Percentiles rank a stretch among this genome's conserved stretches.
Evolutionary conservation across 257 asterid genomes (phyloP).

Genomic region (Handroanthus guayacan): DNA sequence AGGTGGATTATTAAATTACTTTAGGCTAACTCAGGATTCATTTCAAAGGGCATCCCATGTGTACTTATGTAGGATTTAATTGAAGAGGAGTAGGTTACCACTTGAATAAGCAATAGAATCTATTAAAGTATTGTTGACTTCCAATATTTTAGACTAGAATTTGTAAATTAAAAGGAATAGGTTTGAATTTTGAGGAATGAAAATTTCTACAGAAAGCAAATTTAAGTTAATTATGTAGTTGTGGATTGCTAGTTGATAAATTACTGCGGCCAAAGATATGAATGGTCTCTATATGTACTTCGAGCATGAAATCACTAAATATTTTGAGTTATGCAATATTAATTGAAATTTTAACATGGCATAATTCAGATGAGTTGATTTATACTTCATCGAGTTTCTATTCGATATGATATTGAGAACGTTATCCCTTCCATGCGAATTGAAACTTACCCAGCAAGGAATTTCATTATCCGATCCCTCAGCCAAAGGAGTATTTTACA

Average conservation of each 20-base stretch:
- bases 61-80: constrained; percentile 45
- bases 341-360: neutral
- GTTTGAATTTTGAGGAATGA: constrained; percentile 28
- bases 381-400: too few species aligned
- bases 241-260: neutral
- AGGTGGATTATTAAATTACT: constrained; percentile 36
- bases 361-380: neutral
- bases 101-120: constrained; percentile 34
- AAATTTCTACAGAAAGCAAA: neutral
- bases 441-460: too few species aligned
- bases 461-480: too few species aligned
- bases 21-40: constrained; percentile 76
- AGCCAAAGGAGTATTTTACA: too few species aligned
- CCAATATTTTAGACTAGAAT: constrained; percentile 11
- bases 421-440: too few species aligned
- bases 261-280: neutral
- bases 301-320: neutral
- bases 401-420: too few species aligned
- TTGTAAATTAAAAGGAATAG: neutral
- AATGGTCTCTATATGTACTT: neutral
- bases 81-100: constrained; percentile 5
- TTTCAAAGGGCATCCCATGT: constrained; percentile 70
- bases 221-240: neutral
- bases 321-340: too few species aligned
- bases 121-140: constrained; percentile 44